phyloP scores from a whole-genome alignment of 108 stramenopile genomes.

The Schizochytrium sp. region DNA sequence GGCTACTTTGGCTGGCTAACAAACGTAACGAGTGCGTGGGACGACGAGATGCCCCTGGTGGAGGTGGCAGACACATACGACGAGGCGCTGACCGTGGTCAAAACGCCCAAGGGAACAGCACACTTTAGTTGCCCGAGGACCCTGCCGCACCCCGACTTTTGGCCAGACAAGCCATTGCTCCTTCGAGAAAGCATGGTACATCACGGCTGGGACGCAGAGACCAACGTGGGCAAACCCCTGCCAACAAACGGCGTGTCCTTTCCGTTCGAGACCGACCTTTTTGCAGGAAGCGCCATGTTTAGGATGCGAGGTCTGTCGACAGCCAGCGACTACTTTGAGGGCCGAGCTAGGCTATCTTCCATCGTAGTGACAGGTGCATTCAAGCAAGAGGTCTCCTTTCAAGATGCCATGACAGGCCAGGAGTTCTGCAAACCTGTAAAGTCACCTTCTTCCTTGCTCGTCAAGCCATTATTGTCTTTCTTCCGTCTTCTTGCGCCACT shows the following conservation, averaged over 20 bases:
- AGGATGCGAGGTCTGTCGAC: neutral
- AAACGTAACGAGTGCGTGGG: neutral
- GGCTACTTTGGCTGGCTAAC: neutral
- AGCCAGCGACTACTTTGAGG: neutral
- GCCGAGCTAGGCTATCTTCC: neutral
- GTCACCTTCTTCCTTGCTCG: neutral
- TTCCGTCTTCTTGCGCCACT: slow-evolving; percentile 5
- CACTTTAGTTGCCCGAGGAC: neutral
- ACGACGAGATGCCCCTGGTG: neutral
- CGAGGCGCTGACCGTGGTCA: neutral
- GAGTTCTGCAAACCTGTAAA: slow-evolving; percentile 1
- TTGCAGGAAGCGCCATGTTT: neutral
- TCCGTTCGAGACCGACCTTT: neutral
- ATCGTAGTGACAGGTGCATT: neutral
- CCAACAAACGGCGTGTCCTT: neutral
- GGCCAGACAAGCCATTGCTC: neutral
- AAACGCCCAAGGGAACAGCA: neutral
- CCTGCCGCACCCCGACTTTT: neutral
- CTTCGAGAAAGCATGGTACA: neutral
- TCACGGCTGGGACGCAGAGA: neutral
- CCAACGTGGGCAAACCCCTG: neutral
- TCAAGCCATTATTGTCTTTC: neutral
- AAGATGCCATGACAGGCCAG: neutral
- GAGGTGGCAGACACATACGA: neutral
- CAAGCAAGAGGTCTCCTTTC: neutral